Base-by-base conservation (phyloP, 345 rosid species). In the Rhizophora apiculata region DNA sequence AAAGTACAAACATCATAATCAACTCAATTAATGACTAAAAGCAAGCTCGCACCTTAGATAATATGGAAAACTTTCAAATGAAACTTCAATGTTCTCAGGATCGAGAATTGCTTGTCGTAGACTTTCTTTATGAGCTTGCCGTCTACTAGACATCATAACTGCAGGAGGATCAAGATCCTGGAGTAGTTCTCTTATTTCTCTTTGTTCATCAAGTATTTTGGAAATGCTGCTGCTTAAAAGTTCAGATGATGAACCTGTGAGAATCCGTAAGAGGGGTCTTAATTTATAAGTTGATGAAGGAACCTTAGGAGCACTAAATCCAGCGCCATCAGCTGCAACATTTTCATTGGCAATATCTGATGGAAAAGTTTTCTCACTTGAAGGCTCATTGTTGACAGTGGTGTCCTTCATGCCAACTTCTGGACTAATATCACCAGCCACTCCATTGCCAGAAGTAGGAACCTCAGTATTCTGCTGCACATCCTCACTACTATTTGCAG, bases 21-120 rank as follows among this genome's bases (percentile, higher is more conserved):
- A 64, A 32, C 22, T 10, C 7, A 62, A 19, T 19, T 22, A 56
- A 60, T 30, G 34, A 34, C 21, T 46, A 34, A 53, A 57, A 55
- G 59, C 26, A 56, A 60, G 53, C 34, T 4, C 18, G 64, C 80
- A 90, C 99, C 99, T 92, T 69, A 96, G 71, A 69, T 76, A 96
- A 68, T 96, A 96, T 16, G 99, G 98, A 72, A 96, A 96, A 60
- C 72, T 78, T 60, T 89, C 92, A 60, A 96, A 88, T 66, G 99
- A 84, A 77, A 90, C 84, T 11, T 90, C 98, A 67, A 92, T 82
- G 49, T 76, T 78, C 57, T 84, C 81, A 55, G 95, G 83, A 77
- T 73, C 76, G 37, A 90, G 77, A 78, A 92, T 79, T 79, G 87
- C 91, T 78, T 84, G 90, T 66, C 67, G 84, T 60, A 96, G 68